Base-by-base conservation (phyloP, 2,329 filamentous ascomycete genomes). In the Hysterium pulicare region DNA sequence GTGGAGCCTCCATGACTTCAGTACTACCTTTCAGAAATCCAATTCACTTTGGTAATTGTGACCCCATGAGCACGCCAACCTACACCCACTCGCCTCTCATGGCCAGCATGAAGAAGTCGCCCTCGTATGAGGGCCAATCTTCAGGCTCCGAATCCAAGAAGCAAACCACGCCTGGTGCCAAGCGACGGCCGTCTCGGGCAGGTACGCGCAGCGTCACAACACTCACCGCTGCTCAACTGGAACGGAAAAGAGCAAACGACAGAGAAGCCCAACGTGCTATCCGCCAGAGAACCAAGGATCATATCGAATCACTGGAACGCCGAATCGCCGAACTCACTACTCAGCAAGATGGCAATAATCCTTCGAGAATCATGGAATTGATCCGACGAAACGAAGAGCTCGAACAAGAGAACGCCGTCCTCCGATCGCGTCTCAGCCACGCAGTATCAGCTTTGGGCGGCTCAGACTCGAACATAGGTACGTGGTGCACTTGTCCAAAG, bases 251-350 rank as follows among this genome's bases (percentile, higher is more conserved):
- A 45, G 78, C 78, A 47, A 81, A 81, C 58, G 78, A 81, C 58
- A 71, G 78, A 47, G 78, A 81, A 60, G 77, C 78, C 41, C 78
- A 81, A 56, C 71, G 77, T 50, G 77, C 76, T 37, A 81, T 80
- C 50, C 74, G 78, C 22, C 75, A 79, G 55, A 65, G 78, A 46
- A 81, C 76, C 32, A 80, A 78, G 50, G 76, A 79, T 49, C 77
- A 79, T 57, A 80, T 80, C 46, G 77, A 81, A 48, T 67, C 66
- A 21, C 69, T 81, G n/a, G 76, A 81, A 52, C 65, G 70, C 37
- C 73, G 75, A 44, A 72, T 80, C 35, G 71, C 70, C 33, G 76
- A 79, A 34, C 66, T 81, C 36, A 73, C 68, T 37, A 61, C 70
- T 9, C 71, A 71, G 40, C 66, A 70, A 23, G 74, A 79, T 33